Evolutionary conservation across 1,284 basidiomycete genomes (phyloP), one percentile per base, ranked within the genome.

Genomic region (Pisolithus thermaeus): DNA sequence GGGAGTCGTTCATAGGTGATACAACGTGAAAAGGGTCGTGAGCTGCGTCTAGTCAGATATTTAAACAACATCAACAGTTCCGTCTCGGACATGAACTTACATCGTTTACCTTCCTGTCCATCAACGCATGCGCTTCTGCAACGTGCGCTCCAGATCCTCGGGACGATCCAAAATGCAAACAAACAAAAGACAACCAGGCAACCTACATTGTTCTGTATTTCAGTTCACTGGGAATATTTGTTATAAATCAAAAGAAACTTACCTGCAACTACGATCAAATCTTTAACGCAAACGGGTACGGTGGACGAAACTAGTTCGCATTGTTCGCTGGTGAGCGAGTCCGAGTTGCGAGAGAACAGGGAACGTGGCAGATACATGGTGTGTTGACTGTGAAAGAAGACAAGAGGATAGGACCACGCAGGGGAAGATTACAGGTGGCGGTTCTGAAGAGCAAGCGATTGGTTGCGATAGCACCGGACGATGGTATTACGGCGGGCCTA

Each of bases 221-320:
- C 16, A 18, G 23, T 14, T 23, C 9, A 2, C 20, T 12, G 8
- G 11, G n/a, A 7, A 5, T 12, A 3, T 14, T 7, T n/a, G 18
- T 16, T 18, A 6, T 20, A 27, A 7, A 16, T 20, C 2, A 25
- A 14, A 7, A 12, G 16, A n/a, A 55, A 39, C 60, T 1, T 37
- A 59, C 61, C 62, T 18, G 58, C 3, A 28, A 66, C 59, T 4
- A 47, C 57, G 36, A 66, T 30, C 18, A 66, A 4, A 47, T 63
- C 62, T 0, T 62, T 61, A 2, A 63, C 30, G 12, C 62, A 63
- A 1, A 63, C 52, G 9, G 11, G 30, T 7, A 32, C 30, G 18
- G 25, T 41, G 39, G 36, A 16, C 12, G 39, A 41, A 28, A 41
- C 9, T 9, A 20, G 39, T n/a, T 40, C 7, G 39, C 47, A 49